A percentile compares a stretch with the other conserved stretches of the same genome.
Conservation (phyloP, 179 eudicot genomes). For the Beta lomatogona region DNA sequence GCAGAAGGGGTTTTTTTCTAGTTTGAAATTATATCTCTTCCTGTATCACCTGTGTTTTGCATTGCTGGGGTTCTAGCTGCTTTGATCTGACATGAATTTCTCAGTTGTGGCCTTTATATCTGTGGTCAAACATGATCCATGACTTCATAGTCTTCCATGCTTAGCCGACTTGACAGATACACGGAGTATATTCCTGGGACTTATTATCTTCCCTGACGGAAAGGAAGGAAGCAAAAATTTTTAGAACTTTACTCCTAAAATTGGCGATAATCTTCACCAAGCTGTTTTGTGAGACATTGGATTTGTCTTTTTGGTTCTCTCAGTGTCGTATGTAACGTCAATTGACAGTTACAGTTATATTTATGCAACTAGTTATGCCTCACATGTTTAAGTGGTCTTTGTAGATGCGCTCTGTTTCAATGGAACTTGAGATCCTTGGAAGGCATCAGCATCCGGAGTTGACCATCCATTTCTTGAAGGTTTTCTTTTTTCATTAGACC, state of each 20-base stretch:
- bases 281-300: background rate
- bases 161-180: background rate
- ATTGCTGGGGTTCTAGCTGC: background rate
- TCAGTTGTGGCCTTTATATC: background rate
- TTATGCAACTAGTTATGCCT: background rate
- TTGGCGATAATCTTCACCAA: background rate
- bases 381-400: conserved; percentile 24
- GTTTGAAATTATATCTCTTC: no score
- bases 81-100: background rate
- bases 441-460: conserved; percentile 87
- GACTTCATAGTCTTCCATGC: background rate
- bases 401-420: conserved; percentile 84
- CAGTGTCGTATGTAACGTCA: background rate
- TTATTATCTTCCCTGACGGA: background rate
- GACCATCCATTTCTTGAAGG: conserved; percentile 84
- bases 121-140: background rate
- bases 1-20: no score
- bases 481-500: background rate
- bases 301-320: background rate
- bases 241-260: background rate
- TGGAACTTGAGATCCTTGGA: conserved; percentile 93
- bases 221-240: background rate
- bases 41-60: background rate
- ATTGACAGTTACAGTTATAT: background rate
- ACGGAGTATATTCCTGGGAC: background rate